phyloP scores from a whole-genome alignment of 2,329 filamentous ascomycete genomes.

The Hymenoscyphus infarciens region DNA sequence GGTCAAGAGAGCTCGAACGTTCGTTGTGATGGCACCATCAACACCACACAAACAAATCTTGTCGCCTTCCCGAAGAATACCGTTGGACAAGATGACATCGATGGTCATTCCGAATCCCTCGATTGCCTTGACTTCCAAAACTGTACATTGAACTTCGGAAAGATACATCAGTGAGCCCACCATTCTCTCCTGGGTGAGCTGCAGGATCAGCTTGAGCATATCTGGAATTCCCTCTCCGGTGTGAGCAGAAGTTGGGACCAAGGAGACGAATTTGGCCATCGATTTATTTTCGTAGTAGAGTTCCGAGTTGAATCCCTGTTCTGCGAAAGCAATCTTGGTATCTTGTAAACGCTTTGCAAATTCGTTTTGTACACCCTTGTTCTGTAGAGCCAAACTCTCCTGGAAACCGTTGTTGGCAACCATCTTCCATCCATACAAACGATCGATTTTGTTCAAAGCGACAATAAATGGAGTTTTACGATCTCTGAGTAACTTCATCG shows the following conservation, averaged over 20 bases:
- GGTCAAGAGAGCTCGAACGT: conserved; percentile 89
- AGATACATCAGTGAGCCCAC: conserved; percentile 97
- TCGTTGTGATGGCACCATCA: conserved; percentile 93
- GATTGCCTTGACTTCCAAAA: conserved; percentile 98
- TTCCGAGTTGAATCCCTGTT: conserved; percentile 97
- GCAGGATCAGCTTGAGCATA: conserved; percentile 92
- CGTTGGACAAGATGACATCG: conserved; percentile 94
- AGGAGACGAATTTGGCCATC: conserved; percentile 89
- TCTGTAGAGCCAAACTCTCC: conserved; percentile 85
- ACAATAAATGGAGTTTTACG: conserved; percentile 98
- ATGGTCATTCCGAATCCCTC: conserved; percentile 99
- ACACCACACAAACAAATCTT: conserved; percentile 92
- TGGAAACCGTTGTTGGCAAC: conserved; percentile 98
- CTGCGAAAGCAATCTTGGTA: conserved; percentile 90
- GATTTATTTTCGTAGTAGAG: conserved; percentile 98
- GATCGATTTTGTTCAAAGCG: conserved; percentile 98
- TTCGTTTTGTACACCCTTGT: conserved; percentile 88
- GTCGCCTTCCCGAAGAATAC: conserved; percentile 90
- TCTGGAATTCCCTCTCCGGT: conserved; percentile 99
- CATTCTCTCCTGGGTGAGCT: conserved; percentile 95
- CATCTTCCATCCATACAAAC: conserved; percentile 98
- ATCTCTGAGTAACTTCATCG: conserved; percentile 89
- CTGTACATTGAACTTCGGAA: conserved; percentile 94
- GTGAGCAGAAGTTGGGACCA: conserved; percentile 94
- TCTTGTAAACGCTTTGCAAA: conserved; percentile 86